These are phyloP conservation scores for Linum trigynum DNA, from an alignment of 345 rosid species.

Conservation along the genomic window DNA sequence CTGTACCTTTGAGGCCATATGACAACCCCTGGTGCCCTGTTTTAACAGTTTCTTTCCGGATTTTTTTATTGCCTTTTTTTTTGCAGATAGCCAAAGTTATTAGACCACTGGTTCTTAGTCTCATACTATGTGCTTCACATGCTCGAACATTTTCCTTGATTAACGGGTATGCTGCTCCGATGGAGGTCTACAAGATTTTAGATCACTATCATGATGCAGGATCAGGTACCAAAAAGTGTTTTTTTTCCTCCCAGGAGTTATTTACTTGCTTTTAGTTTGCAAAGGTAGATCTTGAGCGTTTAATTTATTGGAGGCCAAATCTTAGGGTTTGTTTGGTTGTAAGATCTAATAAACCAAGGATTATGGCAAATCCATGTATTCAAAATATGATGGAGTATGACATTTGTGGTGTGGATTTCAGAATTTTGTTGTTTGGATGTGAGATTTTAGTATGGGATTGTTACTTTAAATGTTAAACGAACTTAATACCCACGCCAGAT, in stretches of 20 bases:
- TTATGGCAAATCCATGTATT: no score
- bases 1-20: constrained; percentile 2
- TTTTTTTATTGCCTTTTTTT: constrained; percentile 9
- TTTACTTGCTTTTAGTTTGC: neutral
- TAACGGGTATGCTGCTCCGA: constrained; percentile 79
- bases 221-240: constrained; percentile 33
- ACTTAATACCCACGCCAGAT: no score
- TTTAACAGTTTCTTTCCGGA: constrained; percentile 1
- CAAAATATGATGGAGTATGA: no score
- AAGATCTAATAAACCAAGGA: no score
- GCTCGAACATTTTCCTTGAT: constrained; percentile 77
- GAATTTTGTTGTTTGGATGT: no score
- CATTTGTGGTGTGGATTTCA: no score
- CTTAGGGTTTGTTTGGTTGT: neutral
- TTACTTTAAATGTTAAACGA: no score
- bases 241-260: neutral
- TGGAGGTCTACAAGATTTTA: constrained; percentile 73
- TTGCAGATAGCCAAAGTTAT: constrained; percentile 66
- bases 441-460: no score
- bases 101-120: constrained; percentile 62
- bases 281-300: neutral
- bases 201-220: constrained; percentile 86
- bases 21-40: neutral
- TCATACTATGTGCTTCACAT: constrained; percentile 80
- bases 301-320: neutral